Base-by-base conservation (phyloP, 495 filamentous ascomycete genomes). In the Aspergillus wentii region DNA sequence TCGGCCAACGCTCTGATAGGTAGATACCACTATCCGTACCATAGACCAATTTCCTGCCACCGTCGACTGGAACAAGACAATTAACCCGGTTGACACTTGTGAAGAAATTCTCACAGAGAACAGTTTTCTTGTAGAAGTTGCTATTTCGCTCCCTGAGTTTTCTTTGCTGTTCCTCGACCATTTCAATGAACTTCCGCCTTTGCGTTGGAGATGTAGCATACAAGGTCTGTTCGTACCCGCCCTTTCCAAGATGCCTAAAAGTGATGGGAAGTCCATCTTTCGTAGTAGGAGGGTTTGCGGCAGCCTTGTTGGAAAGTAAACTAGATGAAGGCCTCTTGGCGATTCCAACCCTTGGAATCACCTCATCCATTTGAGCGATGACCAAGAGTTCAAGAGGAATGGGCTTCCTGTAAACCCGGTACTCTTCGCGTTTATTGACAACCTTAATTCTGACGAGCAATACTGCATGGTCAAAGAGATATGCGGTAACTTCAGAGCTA, bases 171-270 rank as follows among this genome's bases (percentile, higher is more conserved):
- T 79, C 71, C 48, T 95, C 89, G 47, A 99, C 95, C 51, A 85
- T 78, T 66, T 97, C 91, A 51, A 99, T 87, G 80, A 94, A 97
- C 63, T 97, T 97, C 51, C 85, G 78, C 41, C 90, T 73, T 14
- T 83, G 82, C 17, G 84, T 83, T 40, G 83, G 82, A 31, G 82
- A 88, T 15, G 79, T 75, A 17, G 87, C 89, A 60, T 83, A 97
- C 1, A 99, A 71, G n/a, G 90, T 90, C 45, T 85, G 72, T 52
- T 95, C 94, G 58, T 95, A 97, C 25, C 90, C 90, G 38, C 87
- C 88, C 56, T 90, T 94, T n/a, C 94, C 94, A 17, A 99, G 76
- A 71, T 97, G 94, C 36, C 83, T 79, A 72, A 99, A 97, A n/a
- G 90, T 97, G 50, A 99, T 92, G 1, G 94, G 94, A 61, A 85